Evolutionary conservation across 768 basidiomycete species (phyloP).

Genomic region (Pisolithus albus): DNA sequence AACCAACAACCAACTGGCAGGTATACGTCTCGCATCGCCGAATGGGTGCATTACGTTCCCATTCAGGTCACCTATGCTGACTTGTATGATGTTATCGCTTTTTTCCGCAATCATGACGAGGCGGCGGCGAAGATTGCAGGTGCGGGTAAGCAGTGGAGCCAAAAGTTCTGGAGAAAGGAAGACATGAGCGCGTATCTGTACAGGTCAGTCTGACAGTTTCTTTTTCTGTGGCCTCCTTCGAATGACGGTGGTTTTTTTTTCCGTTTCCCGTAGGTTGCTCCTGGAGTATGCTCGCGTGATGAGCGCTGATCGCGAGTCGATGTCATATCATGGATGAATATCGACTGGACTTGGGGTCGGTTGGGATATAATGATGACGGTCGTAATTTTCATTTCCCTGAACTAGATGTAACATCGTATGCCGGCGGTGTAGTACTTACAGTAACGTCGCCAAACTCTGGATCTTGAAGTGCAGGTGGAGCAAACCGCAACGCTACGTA

Average conservation of each 20-base stretch:
- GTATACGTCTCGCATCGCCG: slow-evolving; percentile 47
- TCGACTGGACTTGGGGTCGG: not conserved
- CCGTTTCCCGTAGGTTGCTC: slow-evolving; percentile 29
- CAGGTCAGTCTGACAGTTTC: slow-evolving; percentile 27
- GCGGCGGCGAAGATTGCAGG: slow-evolving; percentile 46
- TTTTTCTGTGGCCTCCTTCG: too few species aligned
- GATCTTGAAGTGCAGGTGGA: not conserved
- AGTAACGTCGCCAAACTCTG: too few species aligned
- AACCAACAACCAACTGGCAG: slow-evolving; percentile 23
- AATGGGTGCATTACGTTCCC: slow-evolving; percentile 66
- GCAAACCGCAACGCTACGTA: too few species aligned
- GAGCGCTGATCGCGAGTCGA: slow-evolving; percentile 36
- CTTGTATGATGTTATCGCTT: slow-evolving; percentile 53
- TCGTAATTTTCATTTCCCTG: not conserved
- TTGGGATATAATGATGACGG: not conserved
- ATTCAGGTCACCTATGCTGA: slow-evolving; percentile 56
- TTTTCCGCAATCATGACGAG: slow-evolving; percentile 60
- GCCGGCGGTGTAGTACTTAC: too few species aligned
- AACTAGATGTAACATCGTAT: not conserved
- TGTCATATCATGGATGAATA: slow-evolving; percentile 22
- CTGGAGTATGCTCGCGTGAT: slow-evolving; percentile 46
- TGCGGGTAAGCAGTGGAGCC: slow-evolving; percentile 35
- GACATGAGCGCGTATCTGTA: slow-evolving; percentile 50
- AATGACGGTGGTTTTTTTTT: not conserved
- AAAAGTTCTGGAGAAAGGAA: slow-evolving; percentile 46